A percentile compares a stretch with the other conserved stretches of the same genome.
phyloP scores from a whole-genome alignment of 2,329 filamentous ascomycete species.

The Aureobasidium sp. region DNA sequence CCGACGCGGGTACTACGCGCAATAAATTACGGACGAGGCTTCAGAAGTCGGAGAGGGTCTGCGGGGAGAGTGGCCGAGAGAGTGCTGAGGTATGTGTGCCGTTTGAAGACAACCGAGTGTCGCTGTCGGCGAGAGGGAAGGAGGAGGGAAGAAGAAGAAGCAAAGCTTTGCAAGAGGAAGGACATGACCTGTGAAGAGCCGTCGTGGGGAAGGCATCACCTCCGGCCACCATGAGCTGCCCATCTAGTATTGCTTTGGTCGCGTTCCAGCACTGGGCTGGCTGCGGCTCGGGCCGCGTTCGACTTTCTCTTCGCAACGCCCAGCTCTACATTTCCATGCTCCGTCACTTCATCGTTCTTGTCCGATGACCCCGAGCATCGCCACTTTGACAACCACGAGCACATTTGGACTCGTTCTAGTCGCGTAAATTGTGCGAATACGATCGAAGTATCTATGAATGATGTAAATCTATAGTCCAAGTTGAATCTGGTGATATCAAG shows the following conservation, averaged over 20 bases:
- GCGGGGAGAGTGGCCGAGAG: constrained; percentile 18
- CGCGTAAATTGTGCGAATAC: not conserved
- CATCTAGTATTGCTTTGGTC: not conserved
- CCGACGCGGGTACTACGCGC: constrained; percentile 29
- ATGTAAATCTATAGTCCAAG: not conserved
- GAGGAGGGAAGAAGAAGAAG: constrained; percentile 26
- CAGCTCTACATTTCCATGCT: not conserved
- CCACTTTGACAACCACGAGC: not conserved
- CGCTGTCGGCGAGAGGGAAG: constrained; percentile 18
- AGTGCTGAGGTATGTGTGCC: constrained; percentile 19
- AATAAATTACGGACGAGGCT: constrained; percentile 30
- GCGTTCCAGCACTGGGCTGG: not conserved
- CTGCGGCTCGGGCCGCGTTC: not conserved
- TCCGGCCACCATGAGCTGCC: not conserved
- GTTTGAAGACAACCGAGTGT: constrained; percentile 25
- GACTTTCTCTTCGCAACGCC: constrained; percentile 5
- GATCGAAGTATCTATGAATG: too few relatives aligned
- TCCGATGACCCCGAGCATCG: not conserved
- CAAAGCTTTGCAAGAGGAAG: constrained; percentile 25
- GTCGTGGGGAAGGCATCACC: constrained; percentile 2
- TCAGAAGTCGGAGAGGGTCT: constrained; percentile 7
- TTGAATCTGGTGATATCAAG: not conserved
- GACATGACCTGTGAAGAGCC: constrained; percentile 7
- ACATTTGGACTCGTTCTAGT: constrained; percentile 8
- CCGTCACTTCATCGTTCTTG: not conserved